Conservation (phyloP, 192 early-diverging fungal genomes). For the Chytriomyces sp. region DNA sequence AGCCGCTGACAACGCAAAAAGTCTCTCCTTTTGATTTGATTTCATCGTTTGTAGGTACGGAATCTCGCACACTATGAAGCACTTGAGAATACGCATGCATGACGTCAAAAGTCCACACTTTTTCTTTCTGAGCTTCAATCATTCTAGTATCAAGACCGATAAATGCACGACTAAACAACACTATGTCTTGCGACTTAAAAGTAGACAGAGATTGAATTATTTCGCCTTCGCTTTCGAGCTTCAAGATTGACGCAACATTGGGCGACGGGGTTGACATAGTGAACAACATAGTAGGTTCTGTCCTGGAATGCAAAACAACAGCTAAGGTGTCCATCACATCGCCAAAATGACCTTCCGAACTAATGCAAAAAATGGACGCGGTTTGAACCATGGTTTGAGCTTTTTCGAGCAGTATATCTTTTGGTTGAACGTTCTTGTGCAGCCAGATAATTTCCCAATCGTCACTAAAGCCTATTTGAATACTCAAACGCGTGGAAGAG, state of each 20-base stretch:
- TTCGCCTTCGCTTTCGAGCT: background rate
- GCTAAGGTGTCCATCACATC: too few species aligned
- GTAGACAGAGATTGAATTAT: background rate
- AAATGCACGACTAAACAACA: background rate
- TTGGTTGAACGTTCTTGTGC: conserved; percentile 15
- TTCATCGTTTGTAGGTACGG: too few species aligned
- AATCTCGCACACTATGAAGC: too few species aligned
- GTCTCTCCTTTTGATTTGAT: too few species aligned
- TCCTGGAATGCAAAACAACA: too few species aligned
- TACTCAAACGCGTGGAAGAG: background rate
- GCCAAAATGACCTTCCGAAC: too few species aligned
- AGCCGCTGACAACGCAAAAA: too few species aligned
- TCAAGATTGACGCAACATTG: background rate
- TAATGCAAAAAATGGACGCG: background rate
- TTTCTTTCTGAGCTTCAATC: background rate
- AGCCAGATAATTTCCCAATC: background rate
- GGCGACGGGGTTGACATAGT: too few species aligned
- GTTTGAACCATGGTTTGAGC: background rate
- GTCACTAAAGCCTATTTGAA: background rate
- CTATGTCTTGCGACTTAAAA: background rate
- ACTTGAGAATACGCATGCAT: background rate
- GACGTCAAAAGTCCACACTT: background rate
- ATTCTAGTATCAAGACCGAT: background rate
- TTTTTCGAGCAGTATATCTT: background rate
- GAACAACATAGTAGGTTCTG: too few species aligned